These are phyloP conservation scores for Hypoxylon sp. DNA, from an alignment of 2,329 filamentous ascomycete species.

Conservation along the genomic window DNA sequence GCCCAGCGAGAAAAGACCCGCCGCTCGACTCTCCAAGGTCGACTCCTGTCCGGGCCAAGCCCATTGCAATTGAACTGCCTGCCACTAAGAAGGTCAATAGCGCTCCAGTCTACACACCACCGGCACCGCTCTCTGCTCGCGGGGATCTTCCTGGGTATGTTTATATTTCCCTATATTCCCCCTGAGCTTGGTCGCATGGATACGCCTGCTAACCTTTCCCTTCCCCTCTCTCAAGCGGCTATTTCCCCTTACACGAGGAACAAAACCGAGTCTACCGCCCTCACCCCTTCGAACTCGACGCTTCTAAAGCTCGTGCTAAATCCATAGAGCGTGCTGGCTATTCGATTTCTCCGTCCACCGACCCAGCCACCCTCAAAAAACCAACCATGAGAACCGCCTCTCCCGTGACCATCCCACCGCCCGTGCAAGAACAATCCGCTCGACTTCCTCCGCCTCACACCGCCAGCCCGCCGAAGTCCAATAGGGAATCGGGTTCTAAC, in stretches of 20 bases:
- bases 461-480: conserved; percentile 15
- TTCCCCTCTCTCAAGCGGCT: conserved; percentile 54
- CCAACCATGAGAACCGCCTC: conserved; percentile 34
- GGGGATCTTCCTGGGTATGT: conserved; percentile 67
- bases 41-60: conserved; percentile 49
- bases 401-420: conserved; percentile 27
- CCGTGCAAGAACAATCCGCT: conserved; percentile 38
- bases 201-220: conserved; percentile 26
- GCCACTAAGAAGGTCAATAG: conserved; percentile 51
- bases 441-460: conserved; percentile 35
- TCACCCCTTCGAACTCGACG: conserved; percentile 60
- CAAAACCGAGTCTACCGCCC: conserved; percentile 57
- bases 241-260: conserved; percentile 68
- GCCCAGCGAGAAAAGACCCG: conserved; percentile 41
- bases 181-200: conserved; percentile 3
- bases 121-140: conserved; percentile 62
- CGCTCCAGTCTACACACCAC: conserved; percentile 53
- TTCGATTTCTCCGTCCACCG: conserved; percentile 36
- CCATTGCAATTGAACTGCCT: conserved; percentile 63
- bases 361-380: conserved; percentile 21
- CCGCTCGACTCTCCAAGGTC: conserved; percentile 35
- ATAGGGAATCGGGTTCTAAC: conserved; percentile 43
- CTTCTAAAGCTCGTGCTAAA: conserved; percentile 49
- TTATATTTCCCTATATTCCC: too few species aligned
- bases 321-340: conserved; percentile 48